A percentile compares a stretch with the other conserved stretches of the same genome.
Conservation (phyloP, 2,329 filamentous ascomycete genomes). For the Fusarium graminum region DNA sequence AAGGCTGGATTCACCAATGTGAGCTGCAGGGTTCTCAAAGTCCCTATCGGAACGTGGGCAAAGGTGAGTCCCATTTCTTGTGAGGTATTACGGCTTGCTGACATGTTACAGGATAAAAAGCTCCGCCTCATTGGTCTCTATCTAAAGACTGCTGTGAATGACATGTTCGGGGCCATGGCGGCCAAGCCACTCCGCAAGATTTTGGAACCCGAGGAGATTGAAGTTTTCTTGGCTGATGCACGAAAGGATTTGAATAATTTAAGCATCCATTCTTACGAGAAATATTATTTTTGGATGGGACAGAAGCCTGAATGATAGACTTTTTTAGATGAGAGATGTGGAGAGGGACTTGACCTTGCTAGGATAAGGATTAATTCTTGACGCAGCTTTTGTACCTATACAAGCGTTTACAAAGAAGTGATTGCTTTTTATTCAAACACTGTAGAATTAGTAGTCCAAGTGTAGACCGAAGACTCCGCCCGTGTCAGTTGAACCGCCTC, state of each 20-base stretch:
- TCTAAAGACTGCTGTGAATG: constrained; percentile 33
- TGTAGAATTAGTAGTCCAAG: too few species aligned
- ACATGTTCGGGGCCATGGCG: constrained; percentile 47
- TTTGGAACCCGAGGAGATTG: constrained; percentile 35
- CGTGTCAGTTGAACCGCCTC: too few species aligned
- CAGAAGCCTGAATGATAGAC: constrained; percentile 25
- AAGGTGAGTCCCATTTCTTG: background rate
- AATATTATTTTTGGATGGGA: constrained; percentile 48
- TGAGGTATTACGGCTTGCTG: background rate
- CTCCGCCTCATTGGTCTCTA: constrained; percentile 39
- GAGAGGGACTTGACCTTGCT: too few species aligned
- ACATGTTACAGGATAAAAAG: constrained; percentile 35
- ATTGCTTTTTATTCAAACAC: too few species aligned
- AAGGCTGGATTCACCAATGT: constrained; percentile 41
- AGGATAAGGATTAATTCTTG: too few species aligned
- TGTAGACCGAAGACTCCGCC: too few species aligned
- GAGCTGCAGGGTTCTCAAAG: constrained; percentile 39
- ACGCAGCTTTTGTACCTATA: too few species aligned
- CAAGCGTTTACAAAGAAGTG: too few species aligned
- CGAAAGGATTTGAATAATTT: constrained; percentile 34
- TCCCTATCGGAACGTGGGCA: constrained; percentile 43
- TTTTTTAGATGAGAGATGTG: too few species aligned
- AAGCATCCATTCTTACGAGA: constrained; percentile 40
- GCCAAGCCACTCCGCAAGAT: constrained; percentile 41
- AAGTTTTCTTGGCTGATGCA: constrained; percentile 33